These are phyloP conservation scores for Aureobasidium subglaciale DNA, from an alignment of 2,329 filamentous ascomycete genomes.

Conservation along the genomic window DNA sequence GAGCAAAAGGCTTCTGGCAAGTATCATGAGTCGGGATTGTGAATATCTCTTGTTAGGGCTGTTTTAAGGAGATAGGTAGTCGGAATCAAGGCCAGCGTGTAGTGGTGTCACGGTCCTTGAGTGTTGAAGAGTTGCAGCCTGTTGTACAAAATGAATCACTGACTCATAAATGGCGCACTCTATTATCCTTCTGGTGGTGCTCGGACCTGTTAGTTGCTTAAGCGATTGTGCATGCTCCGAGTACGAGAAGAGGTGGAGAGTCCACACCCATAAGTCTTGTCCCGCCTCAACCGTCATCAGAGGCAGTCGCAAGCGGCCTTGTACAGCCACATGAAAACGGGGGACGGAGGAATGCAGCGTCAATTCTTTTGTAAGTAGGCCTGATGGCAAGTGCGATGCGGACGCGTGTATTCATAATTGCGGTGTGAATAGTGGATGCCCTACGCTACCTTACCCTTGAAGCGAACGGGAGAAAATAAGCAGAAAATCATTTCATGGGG, in stretches of 20 bases:
- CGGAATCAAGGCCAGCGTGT: neutral
- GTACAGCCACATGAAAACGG: neutral
- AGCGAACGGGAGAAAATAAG: neutral
- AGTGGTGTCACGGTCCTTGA: neutral
- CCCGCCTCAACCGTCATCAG: neutral
- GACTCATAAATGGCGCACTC: constrained; percentile 14
- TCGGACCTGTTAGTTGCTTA: constrained; percentile 5
- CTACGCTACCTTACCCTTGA: neutral
- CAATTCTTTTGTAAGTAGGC: neutral
- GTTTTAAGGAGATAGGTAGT: neutral
- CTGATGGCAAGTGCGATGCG: neutral
- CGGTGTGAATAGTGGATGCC: constrained; percentile 8
- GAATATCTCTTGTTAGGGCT: neutral
- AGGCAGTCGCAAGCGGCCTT: constrained; percentile 1
- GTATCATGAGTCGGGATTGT: neutral
- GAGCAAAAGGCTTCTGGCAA: neutral
- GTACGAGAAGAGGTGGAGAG: constrained; percentile 9
- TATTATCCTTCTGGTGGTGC: constrained; percentile 12
- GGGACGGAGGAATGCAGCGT: neutral
- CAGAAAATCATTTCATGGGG: neutral
- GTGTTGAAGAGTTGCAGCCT: neutral
- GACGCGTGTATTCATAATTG: neutral
- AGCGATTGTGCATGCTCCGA: constrained; percentile 14
- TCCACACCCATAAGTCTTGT: neutral
- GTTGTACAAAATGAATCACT: constrained; percentile 1